phyloP scores from a whole-genome alignment of 2,329 filamentous ascomycete genomes.

The Tolypocladium ophioglossoides region DNA sequence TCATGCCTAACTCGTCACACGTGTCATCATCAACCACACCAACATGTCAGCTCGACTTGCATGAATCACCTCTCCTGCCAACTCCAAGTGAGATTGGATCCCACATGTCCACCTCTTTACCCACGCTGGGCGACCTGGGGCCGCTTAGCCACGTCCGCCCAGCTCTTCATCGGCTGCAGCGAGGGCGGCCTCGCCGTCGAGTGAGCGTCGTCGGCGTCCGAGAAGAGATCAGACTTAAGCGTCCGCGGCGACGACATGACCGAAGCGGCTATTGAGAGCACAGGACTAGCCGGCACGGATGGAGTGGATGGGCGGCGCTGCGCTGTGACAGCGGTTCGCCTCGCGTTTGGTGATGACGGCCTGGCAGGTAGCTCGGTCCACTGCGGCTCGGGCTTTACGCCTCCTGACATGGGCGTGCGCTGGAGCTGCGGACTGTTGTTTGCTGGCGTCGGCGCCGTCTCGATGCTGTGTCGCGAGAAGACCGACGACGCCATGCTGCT shows the following conservation, averaged over 20 bases:
- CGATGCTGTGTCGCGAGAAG: conserved; percentile 25
- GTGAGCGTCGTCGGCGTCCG: conserved; percentile 7
- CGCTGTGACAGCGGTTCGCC: not conserved
- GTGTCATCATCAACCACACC: not conserved
- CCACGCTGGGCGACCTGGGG: not conserved
- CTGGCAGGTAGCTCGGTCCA: conserved; percentile 14
- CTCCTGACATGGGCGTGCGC: conserved; percentile 4
- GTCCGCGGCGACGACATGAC: conserved; percentile 20
- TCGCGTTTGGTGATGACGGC: not conserved
- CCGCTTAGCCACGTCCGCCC: conserved; percentile 27
- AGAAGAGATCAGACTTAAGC: conserved; percentile 4
- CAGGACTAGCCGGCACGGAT: conserved; percentile 12
- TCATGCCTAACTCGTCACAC: not conserved
- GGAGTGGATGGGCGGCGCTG: not conserved
- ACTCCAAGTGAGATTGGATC: not conserved
- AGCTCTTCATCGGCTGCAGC: conserved; percentile 25
- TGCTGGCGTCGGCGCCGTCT: conserved; percentile 20
- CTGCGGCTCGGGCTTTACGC: conserved; percentile 6
- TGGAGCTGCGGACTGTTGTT: conserved; percentile 19
- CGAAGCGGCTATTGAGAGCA: conserved; percentile 16
- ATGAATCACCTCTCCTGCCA: not conserved
- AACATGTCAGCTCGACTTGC: not conserved
- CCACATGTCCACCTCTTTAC: not conserved
- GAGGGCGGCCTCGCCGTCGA: conserved; percentile 15
- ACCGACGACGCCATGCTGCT: conserved; percentile 32